Evolutionary conservation across 108 stramenopile genomes (phyloP), one percentile per base, ranked within the genome.

Genomic region (Pseudonitzschia delicatissima): DNA sequence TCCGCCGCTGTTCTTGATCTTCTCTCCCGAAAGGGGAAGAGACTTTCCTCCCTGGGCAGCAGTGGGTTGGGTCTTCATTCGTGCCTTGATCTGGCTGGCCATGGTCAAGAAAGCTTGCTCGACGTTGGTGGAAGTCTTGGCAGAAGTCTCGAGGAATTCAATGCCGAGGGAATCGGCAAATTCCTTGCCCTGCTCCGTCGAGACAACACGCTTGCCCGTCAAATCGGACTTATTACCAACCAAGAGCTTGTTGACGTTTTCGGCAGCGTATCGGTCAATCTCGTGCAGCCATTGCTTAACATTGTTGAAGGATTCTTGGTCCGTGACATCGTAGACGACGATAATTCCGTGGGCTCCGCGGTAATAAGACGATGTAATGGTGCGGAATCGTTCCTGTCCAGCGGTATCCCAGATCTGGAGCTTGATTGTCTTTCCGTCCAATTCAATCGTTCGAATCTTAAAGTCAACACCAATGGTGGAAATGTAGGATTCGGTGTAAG

Each of bases 161-260:
- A 99, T 98, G 44, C 97, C 98, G 28, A 95, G 86, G 57, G 85
- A 82, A 53, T 99, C 98, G 28, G 99, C 99, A 69, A 99, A 99
- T 70, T 95, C 98, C 79, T 96, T 92, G 34, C 96, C 99, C 76
- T 96, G 90, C 68, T 97, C 99, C 20, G 91, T 93, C 25, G 94
- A 88, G 35, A 99, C 98, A 13, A 92, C 96, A 28, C 96, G 91
- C 80, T 96, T 96, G 52, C 78, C 78, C 32, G 94, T 92, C 50
- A 98, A 79, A 85, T 99, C 99, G 76, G 90, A 93, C 90, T 99
- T 99, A 87, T 99, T 99, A 48, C 99, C 99, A 29, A 99, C 97
- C 29, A 99, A 87, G 39, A 99, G 95, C 82, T 97, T 99, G 85
- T 98, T 98, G 55, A 98, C 97, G 69, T 98, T 98, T 73, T 97